These are phyloP conservation scores for Psilocybe cubensis DNA, from an alignment of 768 basidiomycete genomes.

Conservation along the genomic window DNA sequence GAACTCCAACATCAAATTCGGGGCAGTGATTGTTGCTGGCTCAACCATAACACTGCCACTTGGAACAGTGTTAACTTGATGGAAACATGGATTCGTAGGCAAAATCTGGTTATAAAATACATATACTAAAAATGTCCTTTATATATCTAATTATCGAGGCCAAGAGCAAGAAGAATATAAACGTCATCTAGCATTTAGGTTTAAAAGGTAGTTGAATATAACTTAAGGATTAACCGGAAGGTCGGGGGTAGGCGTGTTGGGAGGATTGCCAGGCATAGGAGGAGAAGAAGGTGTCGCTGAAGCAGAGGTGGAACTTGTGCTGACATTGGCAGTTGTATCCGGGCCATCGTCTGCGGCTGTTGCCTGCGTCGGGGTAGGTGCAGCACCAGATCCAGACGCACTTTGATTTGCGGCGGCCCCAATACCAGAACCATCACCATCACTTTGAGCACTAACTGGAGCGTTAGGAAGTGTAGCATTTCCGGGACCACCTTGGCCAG, in stretches of 20 bases:
- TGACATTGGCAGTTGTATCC: constrained; percentile 1
- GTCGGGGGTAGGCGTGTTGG: constrained; percentile 20
- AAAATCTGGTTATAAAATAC: too few relatives aligned
- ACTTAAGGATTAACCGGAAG: constrained; percentile 3
- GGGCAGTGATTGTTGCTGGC: neutral
- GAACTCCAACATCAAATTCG: neutral
- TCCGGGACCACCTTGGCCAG: neutral
- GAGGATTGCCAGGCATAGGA: constrained; percentile 18
- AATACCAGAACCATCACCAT: constrained; percentile 2
- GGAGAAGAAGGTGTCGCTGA: constrained; percentile 15
- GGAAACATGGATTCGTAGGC: too few relatives aligned
- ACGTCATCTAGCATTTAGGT: too few relatives aligned
- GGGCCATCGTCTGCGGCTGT: constrained; percentile 2
- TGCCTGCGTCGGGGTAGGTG: constrained; percentile 5
- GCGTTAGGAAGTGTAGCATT: neutral
- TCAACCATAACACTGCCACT: neutral
- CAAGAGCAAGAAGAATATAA: too few relatives aligned
- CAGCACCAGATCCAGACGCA: neutral
- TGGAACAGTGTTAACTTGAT: too few relatives aligned
- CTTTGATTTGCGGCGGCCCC: neutral
- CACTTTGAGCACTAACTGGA: constrained; percentile 1
- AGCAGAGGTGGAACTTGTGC: neutral
- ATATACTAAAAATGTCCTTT: neutral
- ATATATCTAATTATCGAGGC: too few relatives aligned
- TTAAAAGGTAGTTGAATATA: too few relatives aligned